Conservation (phyloP, 495 filamentous ascomycete species). For the Lepraria neglecta region DNA sequence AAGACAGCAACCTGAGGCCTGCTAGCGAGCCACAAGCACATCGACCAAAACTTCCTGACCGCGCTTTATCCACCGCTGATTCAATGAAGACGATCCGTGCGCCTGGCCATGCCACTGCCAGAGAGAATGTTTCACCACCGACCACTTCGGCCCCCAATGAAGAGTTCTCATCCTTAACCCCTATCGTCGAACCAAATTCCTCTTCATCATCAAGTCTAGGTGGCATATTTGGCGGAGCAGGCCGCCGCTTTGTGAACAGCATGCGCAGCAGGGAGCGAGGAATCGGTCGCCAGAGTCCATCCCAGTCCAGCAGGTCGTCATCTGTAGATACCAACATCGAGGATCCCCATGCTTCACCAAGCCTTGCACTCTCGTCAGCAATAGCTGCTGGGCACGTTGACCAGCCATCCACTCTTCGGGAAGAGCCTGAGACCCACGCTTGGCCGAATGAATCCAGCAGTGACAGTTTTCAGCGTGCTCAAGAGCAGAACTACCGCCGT, state of each 20-base stretch:
- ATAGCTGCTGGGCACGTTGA: conserved; percentile 59
- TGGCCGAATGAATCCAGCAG: conserved; percentile 33
- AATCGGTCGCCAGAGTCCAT: conserved; percentile 21
- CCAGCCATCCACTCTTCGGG: conserved; percentile 39
- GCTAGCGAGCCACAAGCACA: conserved; percentile 33
- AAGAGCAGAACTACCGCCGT: conserved; percentile 32
- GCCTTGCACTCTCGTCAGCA: conserved; percentile 54
- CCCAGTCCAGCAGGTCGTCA: conserved; percentile 27
- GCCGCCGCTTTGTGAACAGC: conserved; percentile 45
- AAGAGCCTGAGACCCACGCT: conserved; percentile 30
- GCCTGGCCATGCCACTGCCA: conserved; percentile 35
- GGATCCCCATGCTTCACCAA: conserved; percentile 60
- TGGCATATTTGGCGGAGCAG: conserved; percentile 52
- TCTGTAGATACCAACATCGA: conserved; percentile 36
- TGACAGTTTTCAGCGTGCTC: conserved; percentile 43
- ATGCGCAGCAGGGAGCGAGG: conserved; percentile 34
- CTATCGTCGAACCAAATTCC: conserved; percentile 44
- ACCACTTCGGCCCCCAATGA: conserved; percentile 32
- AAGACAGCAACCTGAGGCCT: conserved; percentile 29
- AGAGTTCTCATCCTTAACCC: conserved; percentile 33
- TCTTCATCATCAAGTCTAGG: conserved; percentile 45
- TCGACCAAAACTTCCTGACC: conserved; percentile 43
- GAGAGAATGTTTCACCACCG: conserved; percentile 7
- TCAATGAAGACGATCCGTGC: conserved; percentile 56
- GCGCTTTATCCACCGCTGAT: conserved; percentile 55